phyloP scores from a whole-genome alignment of 306 rosid genomes.

The Carpinus fangiana region DNA sequence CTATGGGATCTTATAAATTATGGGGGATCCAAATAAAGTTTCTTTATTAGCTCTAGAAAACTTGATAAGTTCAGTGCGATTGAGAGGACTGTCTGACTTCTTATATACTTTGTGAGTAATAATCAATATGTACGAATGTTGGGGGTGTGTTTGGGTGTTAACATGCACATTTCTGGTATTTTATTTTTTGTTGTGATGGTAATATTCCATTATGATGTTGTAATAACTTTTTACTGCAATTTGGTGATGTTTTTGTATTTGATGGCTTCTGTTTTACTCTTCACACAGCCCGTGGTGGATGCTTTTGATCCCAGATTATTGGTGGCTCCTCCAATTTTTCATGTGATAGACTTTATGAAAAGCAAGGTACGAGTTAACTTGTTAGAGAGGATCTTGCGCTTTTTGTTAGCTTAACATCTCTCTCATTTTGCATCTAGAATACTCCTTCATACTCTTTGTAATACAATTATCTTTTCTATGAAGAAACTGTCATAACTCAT shows the following conservation, averaged over 20 bases:
- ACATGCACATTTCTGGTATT: constrained; percentile 8
- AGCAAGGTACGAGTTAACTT: constrained; percentile 47
- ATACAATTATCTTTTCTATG: neutral
- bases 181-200: constrained; percentile 16
- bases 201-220: constrained; percentile 13
- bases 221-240: neutral
- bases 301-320: constrained; percentile 97
- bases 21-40: neutral
- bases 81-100: neutral
- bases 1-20: neutral
- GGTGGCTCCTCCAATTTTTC: constrained; percentile 78
- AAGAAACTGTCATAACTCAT: neutral
- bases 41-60: neutral
- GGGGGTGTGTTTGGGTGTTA: constrained; percentile 20
- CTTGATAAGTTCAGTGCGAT: neutral
- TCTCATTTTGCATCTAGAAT: neutral
- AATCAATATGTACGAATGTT: constrained; percentile 1
- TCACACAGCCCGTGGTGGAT: constrained; percentile 90
- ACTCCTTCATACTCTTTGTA: neutral
- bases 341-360: constrained; percentile 78
- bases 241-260: constrained; percentile 8
- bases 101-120: neutral
- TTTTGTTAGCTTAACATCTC: neutral
- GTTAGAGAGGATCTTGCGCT: neutral
- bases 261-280: constrained; percentile 15